Conservation (phyloP, 2,329 filamentous ascomycete genomes). For the Xylaria sp. region DNA sequence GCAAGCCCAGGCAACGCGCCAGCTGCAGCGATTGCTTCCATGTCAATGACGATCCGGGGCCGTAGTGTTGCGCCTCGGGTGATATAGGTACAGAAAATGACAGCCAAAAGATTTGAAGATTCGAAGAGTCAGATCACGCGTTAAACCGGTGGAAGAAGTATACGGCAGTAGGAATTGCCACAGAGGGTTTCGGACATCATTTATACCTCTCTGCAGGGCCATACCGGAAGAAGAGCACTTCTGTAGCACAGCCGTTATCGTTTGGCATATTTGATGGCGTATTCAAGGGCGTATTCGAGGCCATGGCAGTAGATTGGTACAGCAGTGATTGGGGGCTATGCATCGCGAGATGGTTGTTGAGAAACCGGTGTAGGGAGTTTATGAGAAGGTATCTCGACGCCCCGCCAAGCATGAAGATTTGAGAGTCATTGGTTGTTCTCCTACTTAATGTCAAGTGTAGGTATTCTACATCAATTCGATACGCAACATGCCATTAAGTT, state of each 20-base stretch:
- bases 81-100: not conserved
- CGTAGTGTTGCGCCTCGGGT: not conserved
- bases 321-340: not conserved
- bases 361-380: not conserved
- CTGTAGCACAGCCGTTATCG: not conserved
- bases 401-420: not conserved
- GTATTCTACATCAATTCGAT: too few relatives aligned
- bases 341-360: not conserved
- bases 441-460: too few relatives aligned
- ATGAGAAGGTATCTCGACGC: not conserved
- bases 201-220: not conserved
- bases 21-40: conserved; percentile 30
- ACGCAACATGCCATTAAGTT: too few relatives aligned
- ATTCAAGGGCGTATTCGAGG: not conserved
- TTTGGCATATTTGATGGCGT: not conserved
- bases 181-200: not conserved
- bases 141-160: not conserved
- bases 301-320: not conserved
- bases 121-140: not conserved
- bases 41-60: not conserved
- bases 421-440: too few relatives aligned
- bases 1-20: conserved; percentile 25
- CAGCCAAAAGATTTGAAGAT: too few relatives aligned
- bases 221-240: not conserved
- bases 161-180: not conserved